These are phyloP conservation scores for Aphanocladium album DNA, from an alignment of 2,329 filamentous ascomycete species.

Conservation along the genomic window DNA sequence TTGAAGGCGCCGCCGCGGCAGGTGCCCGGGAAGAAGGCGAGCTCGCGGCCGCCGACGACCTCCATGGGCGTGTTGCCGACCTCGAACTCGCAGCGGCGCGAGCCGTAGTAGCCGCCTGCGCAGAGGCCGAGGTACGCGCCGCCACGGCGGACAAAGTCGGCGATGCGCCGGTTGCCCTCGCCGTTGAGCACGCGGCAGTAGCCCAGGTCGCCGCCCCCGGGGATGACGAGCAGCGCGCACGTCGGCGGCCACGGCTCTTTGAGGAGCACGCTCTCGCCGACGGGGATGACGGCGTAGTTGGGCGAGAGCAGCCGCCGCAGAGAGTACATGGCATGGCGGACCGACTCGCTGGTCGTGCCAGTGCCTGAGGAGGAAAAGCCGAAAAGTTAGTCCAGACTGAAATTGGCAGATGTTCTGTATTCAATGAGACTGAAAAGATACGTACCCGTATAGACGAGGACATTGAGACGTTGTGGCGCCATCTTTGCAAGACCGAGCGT, in stretches of 20 bases:
- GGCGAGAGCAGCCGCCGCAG: slow-evolving; percentile 81
- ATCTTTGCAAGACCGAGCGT: slow-evolving; percentile 36
- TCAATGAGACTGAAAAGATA: slow-evolving; percentile 4
- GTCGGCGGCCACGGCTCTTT: slow-evolving; percentile 88
- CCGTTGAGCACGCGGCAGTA: slow-evolving; percentile 89
- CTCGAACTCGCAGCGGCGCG: slow-evolving; percentile 81
- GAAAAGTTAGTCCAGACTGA: no score
- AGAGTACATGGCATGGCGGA: slow-evolving; percentile 82
- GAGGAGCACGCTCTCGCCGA: slow-evolving; percentile 71
- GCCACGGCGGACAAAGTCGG: slow-evolving; percentile 78
- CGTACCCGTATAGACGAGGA: slow-evolving; percentile 85
- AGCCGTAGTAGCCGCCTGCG: slow-evolving; percentile 90
- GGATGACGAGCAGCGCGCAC: slow-evolving; percentile 85
- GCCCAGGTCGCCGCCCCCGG: slow-evolving; percentile 87
- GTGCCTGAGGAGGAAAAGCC: slow-evolving; percentile 60
- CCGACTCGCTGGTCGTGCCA: slow-evolving; percentile 81
- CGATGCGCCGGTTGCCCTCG: slow-evolving; percentile 76
- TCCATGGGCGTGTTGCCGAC: slow-evolving; percentile 72
- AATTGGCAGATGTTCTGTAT: no score
- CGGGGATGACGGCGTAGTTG: slow-evolving; percentile 86
- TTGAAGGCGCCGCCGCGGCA: slow-evolving; percentile 83
- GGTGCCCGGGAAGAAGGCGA: slow-evolving; percentile 81
- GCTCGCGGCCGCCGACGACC: slow-evolving; percentile 77
- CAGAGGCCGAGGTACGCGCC: slow-evolving; percentile 88
- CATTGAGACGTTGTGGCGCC: slow-evolving; percentile 71